Evolutionary conservation across 2,329 filamentous ascomycete species (phyloP).

Genomic region (Penicillium sp.): DNA sequence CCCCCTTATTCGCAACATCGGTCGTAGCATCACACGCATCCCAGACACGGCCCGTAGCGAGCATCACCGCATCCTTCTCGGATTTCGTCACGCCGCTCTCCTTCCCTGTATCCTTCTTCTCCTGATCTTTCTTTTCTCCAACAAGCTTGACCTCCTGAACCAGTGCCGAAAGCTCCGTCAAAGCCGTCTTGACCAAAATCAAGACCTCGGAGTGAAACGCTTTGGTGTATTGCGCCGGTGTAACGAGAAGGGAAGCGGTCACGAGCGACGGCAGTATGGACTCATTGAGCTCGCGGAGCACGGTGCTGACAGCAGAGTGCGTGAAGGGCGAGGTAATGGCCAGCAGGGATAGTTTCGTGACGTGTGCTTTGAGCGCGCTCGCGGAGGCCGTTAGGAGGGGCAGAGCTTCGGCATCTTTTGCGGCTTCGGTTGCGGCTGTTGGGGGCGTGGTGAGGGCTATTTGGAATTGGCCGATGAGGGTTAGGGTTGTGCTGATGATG

Average conservation of each 20-base stretch:
- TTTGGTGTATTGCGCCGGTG: slow-evolving; percentile 60
- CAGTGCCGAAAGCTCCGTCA: slow-evolving; percentile 64
- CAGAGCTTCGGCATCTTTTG: slow-evolving; percentile 49
- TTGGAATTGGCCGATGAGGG: slow-evolving; percentile 44
- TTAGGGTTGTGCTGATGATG: slow-evolving; percentile 36
- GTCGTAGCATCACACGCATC: slow-evolving; percentile 74
- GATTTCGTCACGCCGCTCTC: slow-evolving; percentile 29
- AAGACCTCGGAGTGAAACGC: slow-evolving; percentile 65
- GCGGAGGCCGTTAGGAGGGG: slow-evolving; percentile 70
- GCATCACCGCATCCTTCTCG: slow-evolving; percentile 57
- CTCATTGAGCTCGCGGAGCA: slow-evolving; percentile 70
- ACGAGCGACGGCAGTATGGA: slow-evolving; percentile 74
- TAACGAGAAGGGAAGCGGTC: slow-evolving; percentile 67
- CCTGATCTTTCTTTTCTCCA: slow-evolving; percentile 47
- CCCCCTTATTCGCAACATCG: slow-evolving; percentile 63
- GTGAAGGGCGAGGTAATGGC: slow-evolving; percentile 86
- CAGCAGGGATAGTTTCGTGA: slow-evolving; percentile 83
- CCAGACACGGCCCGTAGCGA: slow-evolving; percentile 77
- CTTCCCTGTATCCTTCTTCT: slow-evolving; percentile 32
- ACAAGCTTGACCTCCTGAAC: slow-evolving; percentile 57
- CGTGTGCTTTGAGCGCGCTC: slow-evolving; percentile 73
- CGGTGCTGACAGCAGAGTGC: slow-evolving; percentile 67
- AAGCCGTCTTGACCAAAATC: slow-evolving; percentile 57
- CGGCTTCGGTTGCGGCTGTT: slow-evolving; percentile 11
- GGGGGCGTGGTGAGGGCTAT: slow-evolving; percentile 33